Evolutionary conservation across 139 green algal genomes (phyloP).

Genomic region (Ostreobium quekettii): DNA sequence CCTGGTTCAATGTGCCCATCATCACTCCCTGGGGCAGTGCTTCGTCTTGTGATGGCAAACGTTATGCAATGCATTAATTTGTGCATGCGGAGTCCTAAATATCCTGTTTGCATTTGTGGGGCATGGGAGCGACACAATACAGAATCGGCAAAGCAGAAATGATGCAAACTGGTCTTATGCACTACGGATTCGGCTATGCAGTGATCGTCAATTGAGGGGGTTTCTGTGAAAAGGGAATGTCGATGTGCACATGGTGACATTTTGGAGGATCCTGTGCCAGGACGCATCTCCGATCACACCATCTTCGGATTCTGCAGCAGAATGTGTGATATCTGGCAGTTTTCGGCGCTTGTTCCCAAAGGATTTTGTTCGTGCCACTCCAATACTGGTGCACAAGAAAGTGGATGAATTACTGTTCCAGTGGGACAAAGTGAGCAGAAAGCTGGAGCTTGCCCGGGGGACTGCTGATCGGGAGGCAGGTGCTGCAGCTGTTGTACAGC

Average conservation of each 20-base stretch:
- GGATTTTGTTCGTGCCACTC: conserved; percentile 50
- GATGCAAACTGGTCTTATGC: not conserved
- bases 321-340: conserved; percentile 21
- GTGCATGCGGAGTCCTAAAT: too few relatives aligned
- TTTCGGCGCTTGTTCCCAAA: conserved; percentile 43
- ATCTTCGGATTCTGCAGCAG: conserved; percentile 4
- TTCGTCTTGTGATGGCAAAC: too few relatives aligned
- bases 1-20: too few relatives aligned
- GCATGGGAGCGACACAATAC: too few relatives aligned
- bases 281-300: not conserved
- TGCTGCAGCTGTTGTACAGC: not conserved
- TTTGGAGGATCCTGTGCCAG: not conserved
- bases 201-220: not conserved
- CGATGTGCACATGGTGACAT: not conserved
- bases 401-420: not conserved
- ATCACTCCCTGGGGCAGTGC: too few relatives aligned
- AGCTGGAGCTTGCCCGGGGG: too few relatives aligned
- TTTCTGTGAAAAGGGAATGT: not conserved
- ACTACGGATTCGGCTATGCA: not conserved
- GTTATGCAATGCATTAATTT: too few relatives aligned
- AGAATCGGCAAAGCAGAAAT: not conserved
- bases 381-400: conserved; percentile 33
- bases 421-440: conserved; percentile 5
- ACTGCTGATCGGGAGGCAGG: not conserved
- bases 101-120: too few relatives aligned